Evolutionary conservation across 164 flowering plant species (phyloP).

Genomic region (Magnolia sinica): DNA sequence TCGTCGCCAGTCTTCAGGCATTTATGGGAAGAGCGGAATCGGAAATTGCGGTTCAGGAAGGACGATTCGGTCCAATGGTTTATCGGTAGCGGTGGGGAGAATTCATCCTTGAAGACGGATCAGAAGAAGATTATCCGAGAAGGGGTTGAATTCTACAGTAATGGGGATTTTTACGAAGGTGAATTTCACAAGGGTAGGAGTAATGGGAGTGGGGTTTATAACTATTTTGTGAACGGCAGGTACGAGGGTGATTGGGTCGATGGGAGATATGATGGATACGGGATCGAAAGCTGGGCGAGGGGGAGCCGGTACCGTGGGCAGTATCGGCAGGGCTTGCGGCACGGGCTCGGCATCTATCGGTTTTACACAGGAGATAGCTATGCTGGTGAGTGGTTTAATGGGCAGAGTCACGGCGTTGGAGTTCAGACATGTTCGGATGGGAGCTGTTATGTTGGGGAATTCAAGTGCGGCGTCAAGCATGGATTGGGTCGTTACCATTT

Average conservation of each 20-base stretch:
- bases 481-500: conserved; percentile 92
- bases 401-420: conserved; percentile 90
- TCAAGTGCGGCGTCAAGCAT: conserved; percentile 82
- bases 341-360: conserved; percentile 77
- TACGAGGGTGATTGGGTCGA: conserved; percentile 97
- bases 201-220: conserved; percentile 88
- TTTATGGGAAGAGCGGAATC: conserved; percentile 26
- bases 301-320: conserved; percentile 84
- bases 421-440: conserved; percentile 84
- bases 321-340: conserved; percentile 71
- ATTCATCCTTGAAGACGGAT: conserved; percentile 4
- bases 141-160: conserved; percentile 81
- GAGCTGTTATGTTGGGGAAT: conserved; percentile 78
- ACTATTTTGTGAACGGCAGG: conserved; percentile 65
- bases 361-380: conserved; percentile 83
- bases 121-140: conserved; percentile 34
- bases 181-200: conserved; percentile 79
- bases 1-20: conserved; percentile 18
- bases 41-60: conserved; percentile 23
- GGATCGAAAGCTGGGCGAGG: conserved; percentile 85
- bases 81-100: conserved; percentile 39
- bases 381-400: conserved; percentile 87
- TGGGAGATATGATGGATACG: conserved; percentile 83
- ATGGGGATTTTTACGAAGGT: conserved; percentile 92
- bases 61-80: conserved; percentile 67